Conservation (phyloP, 2,329 filamentous ascomycete species). For the Ceratocystis albifundus region DNA sequence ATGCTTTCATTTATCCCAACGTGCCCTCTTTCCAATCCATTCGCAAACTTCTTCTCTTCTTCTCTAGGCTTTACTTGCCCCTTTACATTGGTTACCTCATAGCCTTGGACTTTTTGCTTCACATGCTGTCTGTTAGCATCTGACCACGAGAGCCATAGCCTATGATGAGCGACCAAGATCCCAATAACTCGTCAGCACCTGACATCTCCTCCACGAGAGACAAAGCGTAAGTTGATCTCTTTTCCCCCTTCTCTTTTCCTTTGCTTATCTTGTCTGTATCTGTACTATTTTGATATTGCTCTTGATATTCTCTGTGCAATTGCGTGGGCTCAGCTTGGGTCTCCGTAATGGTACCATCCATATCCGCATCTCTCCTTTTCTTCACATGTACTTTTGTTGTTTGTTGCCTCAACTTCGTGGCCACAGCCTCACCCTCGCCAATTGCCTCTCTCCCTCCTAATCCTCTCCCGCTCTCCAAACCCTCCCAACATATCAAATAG, state of each 20-base stretch:
- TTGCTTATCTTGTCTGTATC: no score
- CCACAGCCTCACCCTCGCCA: background rate
- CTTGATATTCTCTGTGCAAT: background rate
- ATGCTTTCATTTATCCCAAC: conserved; percentile 13
- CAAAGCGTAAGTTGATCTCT: conserved; percentile 21
- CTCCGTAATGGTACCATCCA: background rate
- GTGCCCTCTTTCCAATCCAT: conserved; percentile 3
- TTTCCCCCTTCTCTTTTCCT: no score
- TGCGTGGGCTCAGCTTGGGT: background rate
- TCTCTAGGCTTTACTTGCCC: background rate
- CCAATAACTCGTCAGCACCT: conserved; percentile 10
- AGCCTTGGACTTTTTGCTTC: background rate
- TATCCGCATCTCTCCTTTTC: background rate
- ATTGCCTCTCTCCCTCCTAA: background rate
- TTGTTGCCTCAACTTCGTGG: conserved; percentile 2
- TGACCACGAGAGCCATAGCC: background rate
- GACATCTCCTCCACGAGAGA: conserved; percentile 7
- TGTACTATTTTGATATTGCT: no score
- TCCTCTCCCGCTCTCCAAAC: background rate
- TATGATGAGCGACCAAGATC: conserved; percentile 18
- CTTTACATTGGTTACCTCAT: background rate
- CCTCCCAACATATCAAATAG: background rate
- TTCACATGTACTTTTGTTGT: background rate
- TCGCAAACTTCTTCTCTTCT: conserved; percentile 1
- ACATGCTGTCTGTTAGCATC: conserved; percentile 5